phyloP scores from a whole-genome alignment of 495 filamentous ascomycete genomes.

The Penicillium nucicola region DNA sequence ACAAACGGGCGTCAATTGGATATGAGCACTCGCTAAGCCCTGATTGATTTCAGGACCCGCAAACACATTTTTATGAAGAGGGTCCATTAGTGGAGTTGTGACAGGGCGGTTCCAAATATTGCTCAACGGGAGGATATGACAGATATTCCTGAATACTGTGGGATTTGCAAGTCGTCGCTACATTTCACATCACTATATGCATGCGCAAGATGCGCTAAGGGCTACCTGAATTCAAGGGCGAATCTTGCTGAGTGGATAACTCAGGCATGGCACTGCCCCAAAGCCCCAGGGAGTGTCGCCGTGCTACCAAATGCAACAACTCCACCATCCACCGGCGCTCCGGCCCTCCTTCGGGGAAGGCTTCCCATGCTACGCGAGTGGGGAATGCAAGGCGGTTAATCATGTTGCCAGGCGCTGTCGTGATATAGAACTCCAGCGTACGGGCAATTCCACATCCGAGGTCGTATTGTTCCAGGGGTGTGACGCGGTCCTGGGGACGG shows the following conservation, averaged over 20 bases:
- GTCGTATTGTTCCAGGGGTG: slow-evolving; percentile 34
- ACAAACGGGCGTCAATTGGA: not conserved
- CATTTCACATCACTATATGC: not conserved
- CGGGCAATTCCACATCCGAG: slow-evolving; percentile 42
- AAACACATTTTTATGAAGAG: too few relatives aligned
- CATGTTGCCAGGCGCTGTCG: slow-evolving; percentile 42
- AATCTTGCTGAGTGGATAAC: slow-evolving; percentile 28
- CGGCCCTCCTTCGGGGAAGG: slow-evolving; percentile 33
- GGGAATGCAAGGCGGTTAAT: slow-evolving; percentile 47
- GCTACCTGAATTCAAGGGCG: slow-evolving; percentile 16
- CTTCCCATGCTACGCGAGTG: slow-evolving; percentile 43
- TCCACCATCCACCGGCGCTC: slow-evolving; percentile 38
- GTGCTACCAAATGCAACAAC: slow-evolving; percentile 40
- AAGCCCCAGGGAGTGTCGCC: slow-evolving; percentile 35
- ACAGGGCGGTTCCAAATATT: not conserved
- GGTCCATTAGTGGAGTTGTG: too few relatives aligned
- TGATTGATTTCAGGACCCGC: too few relatives aligned
- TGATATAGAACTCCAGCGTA: slow-evolving; percentile 40
- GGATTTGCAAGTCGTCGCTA: not conserved
- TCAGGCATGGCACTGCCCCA: slow-evolving; percentile 44
- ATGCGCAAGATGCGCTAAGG: not conserved
- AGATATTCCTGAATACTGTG: too few relatives aligned
- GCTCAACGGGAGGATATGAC: not conserved
- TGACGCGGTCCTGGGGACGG: slow-evolving; percentile 31
- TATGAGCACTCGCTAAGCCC: too few relatives aligned